These are phyloP conservation scores for Fusarium armeniacum DNA, from an alignment of 2,329 filamentous ascomycete species.

Conservation along the genomic window DNA sequence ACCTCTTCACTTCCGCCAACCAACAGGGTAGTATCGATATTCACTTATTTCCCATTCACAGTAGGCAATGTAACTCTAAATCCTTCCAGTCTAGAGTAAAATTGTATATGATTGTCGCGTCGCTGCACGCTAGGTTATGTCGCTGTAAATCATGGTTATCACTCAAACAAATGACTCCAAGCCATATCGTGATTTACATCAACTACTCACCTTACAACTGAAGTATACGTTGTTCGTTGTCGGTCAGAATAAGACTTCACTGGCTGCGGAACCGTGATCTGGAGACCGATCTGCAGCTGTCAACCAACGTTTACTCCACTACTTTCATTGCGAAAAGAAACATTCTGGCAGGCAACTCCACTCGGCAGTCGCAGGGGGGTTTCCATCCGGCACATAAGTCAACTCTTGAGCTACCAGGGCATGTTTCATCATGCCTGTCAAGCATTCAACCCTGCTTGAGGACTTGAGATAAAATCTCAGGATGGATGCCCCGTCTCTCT, in stretches of 20 bases:
- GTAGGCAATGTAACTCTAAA: background rate
- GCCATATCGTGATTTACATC: background rate
- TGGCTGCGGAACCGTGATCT: background rate
- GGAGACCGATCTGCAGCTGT: background rate
- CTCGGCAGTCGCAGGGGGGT: background rate
- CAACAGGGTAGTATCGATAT: background rate
- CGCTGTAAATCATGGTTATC: background rate
- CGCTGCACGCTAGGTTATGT: background rate
- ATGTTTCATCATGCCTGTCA: constrained; percentile 11
- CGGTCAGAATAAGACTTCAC: background rate
- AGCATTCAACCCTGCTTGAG: background rate
- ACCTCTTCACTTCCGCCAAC: background rate
- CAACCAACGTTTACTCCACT: background rate
- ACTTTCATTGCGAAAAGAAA: background rate
- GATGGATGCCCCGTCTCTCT: background rate
- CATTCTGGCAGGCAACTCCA: background rate
- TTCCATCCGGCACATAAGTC: background rate
- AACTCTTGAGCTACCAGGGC: background rate
- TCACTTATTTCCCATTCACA: background rate
- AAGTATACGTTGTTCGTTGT: background rate
- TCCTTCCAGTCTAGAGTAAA: background rate
- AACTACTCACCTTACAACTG: too few species aligned
- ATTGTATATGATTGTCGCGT: background rate
- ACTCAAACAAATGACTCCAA: too few species aligned
- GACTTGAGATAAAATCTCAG: background rate